Evolutionary conservation across 176 grass and related monocot species (phyloP).

Genomic region (Tuctoria greenei): DNA sequence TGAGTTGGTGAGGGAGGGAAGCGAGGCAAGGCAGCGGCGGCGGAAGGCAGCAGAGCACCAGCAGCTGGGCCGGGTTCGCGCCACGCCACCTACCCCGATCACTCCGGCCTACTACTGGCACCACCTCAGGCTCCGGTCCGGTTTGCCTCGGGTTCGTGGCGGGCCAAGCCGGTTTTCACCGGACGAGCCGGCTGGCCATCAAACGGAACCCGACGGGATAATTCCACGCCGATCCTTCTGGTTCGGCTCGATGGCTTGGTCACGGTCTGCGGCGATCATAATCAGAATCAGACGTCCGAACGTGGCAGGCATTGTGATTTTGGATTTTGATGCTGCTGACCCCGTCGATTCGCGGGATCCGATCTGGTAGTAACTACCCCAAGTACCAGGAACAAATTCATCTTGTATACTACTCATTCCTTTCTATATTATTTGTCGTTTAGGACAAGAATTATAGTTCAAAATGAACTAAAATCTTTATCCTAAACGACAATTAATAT

Average conservation of each 20-base stretch:
- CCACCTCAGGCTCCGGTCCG: not conserved
- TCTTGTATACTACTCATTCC: no score
- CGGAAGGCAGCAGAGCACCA: conserved; percentile 1
- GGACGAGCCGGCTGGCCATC: not conserved
- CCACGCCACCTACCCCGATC: conserved; percentile 47
- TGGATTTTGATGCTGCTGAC: conserved; percentile 24
- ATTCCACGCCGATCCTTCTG: not conserved
- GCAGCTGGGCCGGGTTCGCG: not conserved
- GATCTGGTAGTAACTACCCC: not conserved
- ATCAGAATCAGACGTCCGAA: not conserved
- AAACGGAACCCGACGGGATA: not conserved
- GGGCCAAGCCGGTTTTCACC: not conserved
- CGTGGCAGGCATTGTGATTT: not conserved
- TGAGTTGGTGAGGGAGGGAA: not conserved
- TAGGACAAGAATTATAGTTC: no score
- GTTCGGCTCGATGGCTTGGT: not conserved
- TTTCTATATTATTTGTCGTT: no score
- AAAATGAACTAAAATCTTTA: no score
- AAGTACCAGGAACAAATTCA: not conserved
- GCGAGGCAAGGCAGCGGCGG: not conserved
- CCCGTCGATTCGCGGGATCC: not conserved
- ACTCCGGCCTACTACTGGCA: conserved; percentile 9
- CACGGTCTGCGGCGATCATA: not conserved
- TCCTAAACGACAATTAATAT: no score
- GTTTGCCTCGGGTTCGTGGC: not conserved